A percentile compares a stretch with the other conserved stretches of the same genome.
Conservation (phyloP, 176 grass and related monocot genomes). For the Oryza glaberrima region DNA sequence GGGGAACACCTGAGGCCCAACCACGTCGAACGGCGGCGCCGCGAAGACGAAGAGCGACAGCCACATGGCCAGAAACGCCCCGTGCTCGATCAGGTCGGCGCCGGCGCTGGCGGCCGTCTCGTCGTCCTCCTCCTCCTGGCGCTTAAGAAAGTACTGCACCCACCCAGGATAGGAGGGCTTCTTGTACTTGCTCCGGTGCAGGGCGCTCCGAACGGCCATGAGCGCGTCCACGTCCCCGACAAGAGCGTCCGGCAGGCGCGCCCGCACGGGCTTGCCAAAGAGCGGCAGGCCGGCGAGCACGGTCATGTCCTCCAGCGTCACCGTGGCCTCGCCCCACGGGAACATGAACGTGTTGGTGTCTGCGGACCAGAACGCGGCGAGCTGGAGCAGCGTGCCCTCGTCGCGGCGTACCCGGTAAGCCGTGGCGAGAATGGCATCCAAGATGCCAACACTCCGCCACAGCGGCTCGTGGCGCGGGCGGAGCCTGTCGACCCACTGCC, state of each 20-base stretch:
- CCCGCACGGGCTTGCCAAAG: not conserved
- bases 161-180: no score
- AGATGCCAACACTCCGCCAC: conserved; percentile 50
- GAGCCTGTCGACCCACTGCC: conserved; percentile 53
- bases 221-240: no score
- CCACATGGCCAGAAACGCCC: no score
- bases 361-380: conserved; percentile 45
- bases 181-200: no score
- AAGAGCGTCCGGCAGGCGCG: not conserved
- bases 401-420: conserved; percentile 29
- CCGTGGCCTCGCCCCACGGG: conserved; percentile 63
- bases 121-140: not conserved
- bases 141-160: no score
- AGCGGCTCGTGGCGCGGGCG: conserved; percentile 32
- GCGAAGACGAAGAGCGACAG: not conserved
- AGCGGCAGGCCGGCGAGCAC: conserved; percentile 27
- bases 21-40: conserved; percentile 21
- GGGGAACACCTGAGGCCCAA: not conserved
- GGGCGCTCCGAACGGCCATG: no score
- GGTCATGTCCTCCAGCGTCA: conserved; percentile 53
- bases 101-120: no score
- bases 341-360: conserved; percentile 55
- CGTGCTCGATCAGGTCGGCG: no score
- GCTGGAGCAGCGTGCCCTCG: conserved; percentile 31
- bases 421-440: conserved; percentile 35